These are phyloP conservation scores for Arthonia radiata DNA, from an alignment of 495 filamentous ascomycete species.

Conservation along the genomic window DNA sequence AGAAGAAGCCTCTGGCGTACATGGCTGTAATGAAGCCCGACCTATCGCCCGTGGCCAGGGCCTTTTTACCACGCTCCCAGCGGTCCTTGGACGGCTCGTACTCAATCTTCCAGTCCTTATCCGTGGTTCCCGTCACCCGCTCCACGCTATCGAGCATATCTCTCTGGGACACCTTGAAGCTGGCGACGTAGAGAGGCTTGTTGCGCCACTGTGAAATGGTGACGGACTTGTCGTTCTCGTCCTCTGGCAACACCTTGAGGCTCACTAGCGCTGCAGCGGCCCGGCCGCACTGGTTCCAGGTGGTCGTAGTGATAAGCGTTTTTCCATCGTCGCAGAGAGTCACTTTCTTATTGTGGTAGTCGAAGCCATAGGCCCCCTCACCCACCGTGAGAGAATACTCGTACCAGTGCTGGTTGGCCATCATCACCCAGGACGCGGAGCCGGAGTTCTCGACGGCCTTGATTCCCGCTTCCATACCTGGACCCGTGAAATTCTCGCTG, in stretches of 20 bases:
- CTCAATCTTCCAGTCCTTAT: slow-evolving; percentile 30
- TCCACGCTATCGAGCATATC: slow-evolving; percentile 22
- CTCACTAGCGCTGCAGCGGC: slow-evolving; percentile 17
- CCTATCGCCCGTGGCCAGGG: slow-evolving; percentile 18
- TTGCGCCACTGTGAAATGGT: slow-evolving; percentile 14
- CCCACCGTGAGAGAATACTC: neutral
- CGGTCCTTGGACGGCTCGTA: slow-evolving; percentile 19
- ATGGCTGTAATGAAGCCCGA: slow-evolving; percentile 24
- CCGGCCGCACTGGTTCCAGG: slow-evolving; percentile 19
- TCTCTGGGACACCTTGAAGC: slow-evolving; percentile 20
- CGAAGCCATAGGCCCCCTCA: slow-evolving; percentile 4
- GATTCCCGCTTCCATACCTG: neutral
- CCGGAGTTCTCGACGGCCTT: neutral
- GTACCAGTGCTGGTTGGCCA: neutral
- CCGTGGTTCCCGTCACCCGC: slow-evolving; percentile 26
- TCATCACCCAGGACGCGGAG: neutral
- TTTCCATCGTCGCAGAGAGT: slow-evolving; percentile 7
- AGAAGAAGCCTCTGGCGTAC: slow-evolving; percentile 27
- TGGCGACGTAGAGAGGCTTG: slow-evolving; percentile 15
- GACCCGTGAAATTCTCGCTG: too few species aligned
- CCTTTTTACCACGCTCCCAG: slow-evolving; percentile 16
- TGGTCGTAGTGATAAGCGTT: slow-evolving; percentile 13
- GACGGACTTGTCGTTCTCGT: slow-evolving; percentile 13
- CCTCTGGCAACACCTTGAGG: slow-evolving; percentile 19
- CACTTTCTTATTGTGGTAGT: slow-evolving; percentile 4